Conservation (phyloP, 2,329 filamentous ascomycete species). For the Madurella mycetomatis region DNA sequence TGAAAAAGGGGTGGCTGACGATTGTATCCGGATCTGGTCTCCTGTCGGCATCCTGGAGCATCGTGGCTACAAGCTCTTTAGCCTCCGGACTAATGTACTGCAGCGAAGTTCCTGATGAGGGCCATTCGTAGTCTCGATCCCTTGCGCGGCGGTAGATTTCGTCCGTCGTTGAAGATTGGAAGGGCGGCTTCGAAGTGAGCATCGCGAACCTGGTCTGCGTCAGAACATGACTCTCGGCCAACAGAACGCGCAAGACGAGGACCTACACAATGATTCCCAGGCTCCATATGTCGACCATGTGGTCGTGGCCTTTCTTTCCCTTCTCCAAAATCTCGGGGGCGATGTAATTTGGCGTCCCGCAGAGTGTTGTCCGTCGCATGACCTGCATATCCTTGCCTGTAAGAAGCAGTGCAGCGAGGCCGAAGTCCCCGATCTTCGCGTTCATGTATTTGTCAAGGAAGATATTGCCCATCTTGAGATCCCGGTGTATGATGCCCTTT, state of each 20-base stretch:
- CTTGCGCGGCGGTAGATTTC: conserved; percentile 73
- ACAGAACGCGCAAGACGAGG: background rate
- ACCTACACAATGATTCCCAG: conserved; percentile 90
- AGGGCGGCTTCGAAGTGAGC: conserved; percentile 92
- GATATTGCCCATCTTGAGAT: conserved; percentile 97
- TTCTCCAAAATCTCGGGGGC: conserved; percentile 95
- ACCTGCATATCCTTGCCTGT: conserved; percentile 86
- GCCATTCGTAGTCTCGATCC: conserved; percentile 77
- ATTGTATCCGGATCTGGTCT: conserved; percentile 73
- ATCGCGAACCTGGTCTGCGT: conserved; percentile 70
- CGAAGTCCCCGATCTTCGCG: conserved; percentile 96
- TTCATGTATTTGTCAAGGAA: conserved; percentile 96
- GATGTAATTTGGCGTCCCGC: conserved; percentile 97
- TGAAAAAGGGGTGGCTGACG: conserved; percentile 76
- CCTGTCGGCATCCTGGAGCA: conserved; percentile 70
- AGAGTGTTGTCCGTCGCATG: conserved; percentile 83
- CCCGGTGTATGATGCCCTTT: conserved; percentile 92
- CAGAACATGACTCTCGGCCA: conserved; percentile 14
- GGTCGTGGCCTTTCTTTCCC: conserved; percentile 89
- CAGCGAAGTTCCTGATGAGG: conserved; percentile 58
- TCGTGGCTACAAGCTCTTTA: conserved; percentile 70
- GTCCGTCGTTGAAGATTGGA: conserved; percentile 85
- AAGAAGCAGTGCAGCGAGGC: conserved; percentile 83
- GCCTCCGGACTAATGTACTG: conserved; percentile 71
- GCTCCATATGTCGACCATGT: conserved; percentile 98